A percentile compares a stretch with the other conserved stretches of the same genome.
These are phyloP conservation scores for Gomphus bonarii DNA, from an alignment of 1,284 basidiomycete genomes.

Conservation along the genomic window DNA sequence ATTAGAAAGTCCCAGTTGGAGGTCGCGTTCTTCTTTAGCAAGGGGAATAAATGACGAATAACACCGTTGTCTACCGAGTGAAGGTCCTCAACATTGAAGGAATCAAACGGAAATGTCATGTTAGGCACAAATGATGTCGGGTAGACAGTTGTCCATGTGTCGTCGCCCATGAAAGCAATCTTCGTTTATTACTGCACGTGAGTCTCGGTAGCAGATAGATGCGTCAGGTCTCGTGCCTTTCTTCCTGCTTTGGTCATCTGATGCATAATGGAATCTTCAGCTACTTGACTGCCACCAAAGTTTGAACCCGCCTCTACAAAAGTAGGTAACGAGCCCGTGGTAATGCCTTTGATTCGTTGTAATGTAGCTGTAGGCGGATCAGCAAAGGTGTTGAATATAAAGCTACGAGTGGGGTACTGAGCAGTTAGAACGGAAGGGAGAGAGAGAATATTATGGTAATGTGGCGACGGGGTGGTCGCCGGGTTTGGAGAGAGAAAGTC, in stretches of 20 bases:
- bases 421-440: constrained; percentile 66
- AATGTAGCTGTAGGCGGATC: constrained; percentile 96
- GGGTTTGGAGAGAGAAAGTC: constrained; percentile 83
- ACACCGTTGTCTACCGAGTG: constrained; percentile 95
- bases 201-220: background rate
- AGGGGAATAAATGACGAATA: constrained; percentile 71
- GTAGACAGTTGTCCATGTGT: constrained; percentile 92
- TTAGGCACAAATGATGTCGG: constrained; percentile 63
- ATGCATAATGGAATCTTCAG: constrained; percentile 76
- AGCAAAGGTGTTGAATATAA: constrained; percentile 82
- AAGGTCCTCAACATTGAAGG: constrained; percentile 97
- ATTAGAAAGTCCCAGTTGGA: constrained; percentile 77
- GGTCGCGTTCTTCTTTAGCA: constrained; percentile 40
- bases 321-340: constrained; percentile 92
- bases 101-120: constrained; percentile 81
- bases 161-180: constrained; percentile 89
- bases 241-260: constrained; percentile 26
- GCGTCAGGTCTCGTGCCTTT: constrained; percentile 16
- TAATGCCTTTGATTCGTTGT: constrained; percentile 91
- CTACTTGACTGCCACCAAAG: constrained; percentile 79
- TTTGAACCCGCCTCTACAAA: constrained; percentile 92
- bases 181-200: constrained; percentile 16
- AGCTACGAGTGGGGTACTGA: constrained; percentile 55
- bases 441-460: constrained; percentile 77
- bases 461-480: constrained; percentile 47